A percentile compares a stretch with the other conserved stretches of the same genome.
Evolutionary conservation across 805 yeast genomes (phyloP).

Genomic region (Pichia scutulata): DNA sequence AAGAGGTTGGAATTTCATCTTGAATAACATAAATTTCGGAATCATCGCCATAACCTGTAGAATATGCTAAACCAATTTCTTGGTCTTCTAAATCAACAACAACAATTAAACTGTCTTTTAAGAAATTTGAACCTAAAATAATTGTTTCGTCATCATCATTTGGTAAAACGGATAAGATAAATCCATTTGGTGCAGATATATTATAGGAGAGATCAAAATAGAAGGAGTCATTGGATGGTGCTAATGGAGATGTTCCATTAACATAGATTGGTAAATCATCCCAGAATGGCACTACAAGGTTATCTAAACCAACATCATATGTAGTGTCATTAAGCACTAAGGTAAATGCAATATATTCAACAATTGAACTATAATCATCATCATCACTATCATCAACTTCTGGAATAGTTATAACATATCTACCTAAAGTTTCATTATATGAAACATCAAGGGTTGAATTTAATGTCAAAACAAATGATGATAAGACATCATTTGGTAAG

Average conservation of each 20-base stretch:
- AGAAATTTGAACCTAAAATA: constrained; percentile 3
- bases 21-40: not conserved
- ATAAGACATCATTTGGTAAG: constrained; percentile 6
- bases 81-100: constrained; percentile 41
- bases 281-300: not conserved
- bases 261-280: not conserved
- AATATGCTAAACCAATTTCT: constrained; percentile 34
- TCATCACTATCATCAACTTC: not conserved
- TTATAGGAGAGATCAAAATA: not conserved
- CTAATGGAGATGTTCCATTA: not conserved
- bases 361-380: not conserved
- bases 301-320: not conserved
- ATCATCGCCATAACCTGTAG: not conserved
- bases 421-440: constrained; percentile 1
- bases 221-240: not conserved
- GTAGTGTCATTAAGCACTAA: not conserved
- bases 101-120: constrained; percentile 31
- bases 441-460: not conserved
- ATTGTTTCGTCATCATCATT: constrained; percentile 4
- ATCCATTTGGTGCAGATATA: not conserved
- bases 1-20: not conserved
- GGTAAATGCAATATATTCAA: not conserved
- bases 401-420: not conserved
- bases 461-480: not conserved
- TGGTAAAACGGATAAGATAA: constrained; percentile 5